Percentiles rank a stretch among this genome's conserved stretches.
phyloP scores from a whole-genome alignment of 2,329 filamentous ascomycete species.

The Didymella arachidicola region DNA sequence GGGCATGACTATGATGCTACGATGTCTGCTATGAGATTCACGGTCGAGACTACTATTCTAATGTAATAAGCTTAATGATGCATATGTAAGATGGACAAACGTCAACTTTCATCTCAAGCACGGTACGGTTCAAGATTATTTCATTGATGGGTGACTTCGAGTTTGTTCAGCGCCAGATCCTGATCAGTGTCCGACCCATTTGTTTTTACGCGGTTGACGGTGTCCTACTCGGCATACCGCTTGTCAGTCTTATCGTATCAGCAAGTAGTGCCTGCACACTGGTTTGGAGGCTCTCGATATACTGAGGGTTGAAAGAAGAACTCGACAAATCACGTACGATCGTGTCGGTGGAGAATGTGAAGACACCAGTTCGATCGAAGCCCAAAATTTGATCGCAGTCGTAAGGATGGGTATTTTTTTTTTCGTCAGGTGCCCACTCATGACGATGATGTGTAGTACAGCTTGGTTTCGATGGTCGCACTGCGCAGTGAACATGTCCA shows the following conservation, averaged over 20 bases:
- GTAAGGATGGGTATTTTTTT: slow-evolving; percentile 10
- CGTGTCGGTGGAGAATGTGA: not conserved
- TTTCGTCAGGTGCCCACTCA: slow-evolving; percentile 15
- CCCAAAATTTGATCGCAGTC: not conserved
- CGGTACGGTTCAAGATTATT: not conserved
- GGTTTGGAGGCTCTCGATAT: not conserved
- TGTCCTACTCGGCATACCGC: not conserved
- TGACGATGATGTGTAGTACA: slow-evolving; percentile 13
- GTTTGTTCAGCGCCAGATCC: not conserved
- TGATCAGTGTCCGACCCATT: not conserved
- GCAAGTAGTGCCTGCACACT: not conserved
- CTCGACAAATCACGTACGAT: not conserved
- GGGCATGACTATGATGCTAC: slow-evolving; percentile 8
- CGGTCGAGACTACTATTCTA: slow-evolving; percentile 16
- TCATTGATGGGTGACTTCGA: not conserved
- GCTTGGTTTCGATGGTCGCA: not conserved
- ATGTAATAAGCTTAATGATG: slow-evolving; percentile 14
- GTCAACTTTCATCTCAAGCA: not conserved
- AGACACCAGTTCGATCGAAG: no score
- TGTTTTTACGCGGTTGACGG: not conserved
- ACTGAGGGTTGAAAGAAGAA: not conserved
- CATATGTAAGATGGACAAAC: not conserved
- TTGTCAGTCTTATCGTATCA: not conserved
- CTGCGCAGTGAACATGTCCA: not conserved
- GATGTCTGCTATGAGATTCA: slow-evolving; percentile 10